Evolutionary conservation across 2,329 filamentous ascomycete genomes (phyloP).

Genomic region (Cercospora beticola): DNA sequence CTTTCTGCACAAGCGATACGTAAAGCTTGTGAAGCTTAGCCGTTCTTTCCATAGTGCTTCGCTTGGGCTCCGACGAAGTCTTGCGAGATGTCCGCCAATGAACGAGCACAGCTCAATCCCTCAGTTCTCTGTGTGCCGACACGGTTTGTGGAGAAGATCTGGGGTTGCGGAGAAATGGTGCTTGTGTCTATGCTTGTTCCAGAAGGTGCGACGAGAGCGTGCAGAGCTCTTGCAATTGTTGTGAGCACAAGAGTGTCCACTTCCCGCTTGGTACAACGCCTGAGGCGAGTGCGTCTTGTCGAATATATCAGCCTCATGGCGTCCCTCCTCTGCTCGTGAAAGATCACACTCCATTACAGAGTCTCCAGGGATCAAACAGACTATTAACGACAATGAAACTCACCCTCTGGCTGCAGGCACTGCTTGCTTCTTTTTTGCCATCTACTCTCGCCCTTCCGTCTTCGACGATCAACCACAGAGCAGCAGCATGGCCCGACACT

Average conservation of each 20-base stretch:
- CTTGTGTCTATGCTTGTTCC: background rate
- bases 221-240: background rate
- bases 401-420: background rate
- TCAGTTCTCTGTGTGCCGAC: background rate
- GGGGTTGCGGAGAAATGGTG: background rate
- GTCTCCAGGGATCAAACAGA: background rate
- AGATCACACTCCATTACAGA: background rate
- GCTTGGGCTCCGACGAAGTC: background rate
- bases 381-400: background rate
- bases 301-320: background rate
- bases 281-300: background rate
- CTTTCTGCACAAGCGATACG: background rate
- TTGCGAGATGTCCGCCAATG: background rate
- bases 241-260: background rate
- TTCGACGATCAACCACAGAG: background rate
- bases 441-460: background rate
- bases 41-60: background rate
- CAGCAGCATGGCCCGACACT: slow-evolving; percentile 21
- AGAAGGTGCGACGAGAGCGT: background rate
- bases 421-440: background rate
- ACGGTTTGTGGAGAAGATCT: background rate
- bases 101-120: background rate
- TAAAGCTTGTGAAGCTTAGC: background rate
- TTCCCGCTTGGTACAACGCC: background rate
- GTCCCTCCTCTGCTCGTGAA: background rate